Evolutionary conservation across 1,139 yeast genomes (phyloP).

Genomic region (Zygosaccharomyces pseudobailii): DNA sequence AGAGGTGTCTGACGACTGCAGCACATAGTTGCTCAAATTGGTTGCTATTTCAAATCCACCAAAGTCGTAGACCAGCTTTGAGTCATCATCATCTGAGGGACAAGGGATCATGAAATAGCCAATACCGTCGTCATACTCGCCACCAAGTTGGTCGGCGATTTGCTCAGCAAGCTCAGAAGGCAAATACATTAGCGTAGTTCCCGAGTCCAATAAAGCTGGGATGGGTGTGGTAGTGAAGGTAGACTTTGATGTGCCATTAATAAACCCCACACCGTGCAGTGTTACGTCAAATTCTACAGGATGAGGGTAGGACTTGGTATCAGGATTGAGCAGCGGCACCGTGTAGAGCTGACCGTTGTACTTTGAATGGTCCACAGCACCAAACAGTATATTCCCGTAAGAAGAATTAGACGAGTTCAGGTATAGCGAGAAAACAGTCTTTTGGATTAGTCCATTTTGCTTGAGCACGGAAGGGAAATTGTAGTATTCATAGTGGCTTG

Average conservation of each 20-base stretch:
- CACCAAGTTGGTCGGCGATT: slow-evolving; percentile 37
- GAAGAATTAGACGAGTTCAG: slow-evolving; percentile 38
- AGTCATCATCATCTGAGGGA: slow-evolving; percentile 19
- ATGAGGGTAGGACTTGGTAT: slow-evolving; percentile 20
- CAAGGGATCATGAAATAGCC: slow-evolving; percentile 39
- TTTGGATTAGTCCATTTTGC: slow-evolving; percentile 45
- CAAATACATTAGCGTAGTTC: slow-evolving; percentile 44
- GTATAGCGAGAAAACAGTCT: slow-evolving; percentile 50
- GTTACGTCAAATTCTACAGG: slow-evolving; percentile 45
- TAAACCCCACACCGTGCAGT: slow-evolving; percentile 37
- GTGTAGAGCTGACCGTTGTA: slow-evolving; percentile 44
- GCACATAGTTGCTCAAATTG: slow-evolving; percentile 43
- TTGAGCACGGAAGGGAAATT: slow-evolving; percentile 49
- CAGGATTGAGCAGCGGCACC: slow-evolving; percentile 42
- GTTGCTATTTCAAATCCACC: slow-evolving; percentile 48
- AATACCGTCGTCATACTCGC: slow-evolving; percentile 33
- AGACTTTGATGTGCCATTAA: slow-evolving; percentile 27
- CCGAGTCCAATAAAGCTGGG: slow-evolving; percentile 47
- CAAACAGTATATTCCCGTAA: slow-evolving; percentile 47
- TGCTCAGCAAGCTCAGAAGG: slow-evolving; percentile 34
- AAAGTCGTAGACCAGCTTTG: slow-evolving; percentile 43
- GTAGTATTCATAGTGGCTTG: slow-evolving; percentile 37
- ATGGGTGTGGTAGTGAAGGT: slow-evolving; percentile 38
- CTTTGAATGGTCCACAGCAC: slow-evolving; percentile 52
- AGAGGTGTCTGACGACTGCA: slow-evolving; percentile 11